Base-by-base conservation (phyloP, 495 filamentous ascomycete species). In the Hypomontagnella monticulosa region DNA sequence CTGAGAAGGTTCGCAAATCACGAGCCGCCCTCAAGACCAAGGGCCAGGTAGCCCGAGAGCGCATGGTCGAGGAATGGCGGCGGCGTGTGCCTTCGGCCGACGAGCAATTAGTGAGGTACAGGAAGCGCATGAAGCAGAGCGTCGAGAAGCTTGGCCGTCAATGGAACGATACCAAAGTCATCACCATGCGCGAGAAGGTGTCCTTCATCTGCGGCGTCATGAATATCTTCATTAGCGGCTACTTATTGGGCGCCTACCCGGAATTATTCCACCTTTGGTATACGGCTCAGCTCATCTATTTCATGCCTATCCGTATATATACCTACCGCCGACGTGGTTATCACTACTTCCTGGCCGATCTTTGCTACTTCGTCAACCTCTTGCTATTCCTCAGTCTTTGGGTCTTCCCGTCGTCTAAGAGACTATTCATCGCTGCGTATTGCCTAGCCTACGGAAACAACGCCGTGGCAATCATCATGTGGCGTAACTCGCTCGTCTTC, bases 331-430 rank as follows among this genome's bases (percentile, higher is more conserved):
- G 88, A 66, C 87, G 86, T 48, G 95, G 93, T 23, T 97, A 93
- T 67, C 95, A 99, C 77, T 99, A 99, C 79, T 99, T 99, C 79
- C 76, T 99, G 37, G 93, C 93, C 61, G 95, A 98, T 74, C 87
- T 98, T 37, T 99, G 95, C 77, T 99, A 99, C 78, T 99, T 98
- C 68, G 93, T 96, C 80, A 99, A 99, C 75, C 75, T 97, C 42
- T 85, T 99, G 44, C 80, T 89, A 38, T 78, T 96, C 68, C 83
- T 95, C 61, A 89, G 85, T 61, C 83, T 99, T 49, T 99, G 94
- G 93, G 82, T 91, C 18, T 97, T 97, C 71, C 96, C 95, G 0
- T 79, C 85, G 27, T 97, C 93, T 14, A 96, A 96, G 72, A 88
- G 95, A 47, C 82, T 99, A 12, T 93, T 99, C 74, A 96, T 97